Evolutionary conservation across 257 asterid genomes (phyloP).

Genomic region (Nicotiana otophora): DNA sequence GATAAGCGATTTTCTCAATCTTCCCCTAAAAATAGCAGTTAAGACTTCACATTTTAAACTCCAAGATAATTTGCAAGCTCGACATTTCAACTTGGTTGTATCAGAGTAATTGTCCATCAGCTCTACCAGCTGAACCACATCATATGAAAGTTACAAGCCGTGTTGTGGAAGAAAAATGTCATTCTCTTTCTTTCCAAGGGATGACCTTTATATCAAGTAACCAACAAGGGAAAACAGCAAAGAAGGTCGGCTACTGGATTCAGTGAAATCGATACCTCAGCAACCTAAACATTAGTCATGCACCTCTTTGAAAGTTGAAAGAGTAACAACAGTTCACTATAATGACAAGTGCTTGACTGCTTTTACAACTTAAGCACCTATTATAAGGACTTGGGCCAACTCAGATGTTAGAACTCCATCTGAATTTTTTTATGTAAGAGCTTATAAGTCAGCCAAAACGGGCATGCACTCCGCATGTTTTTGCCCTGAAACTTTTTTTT

Average conservation of each 20-base stretch:
- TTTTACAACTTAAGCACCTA: background rate
- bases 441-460: background rate
- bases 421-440: background rate
- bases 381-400: background rate
- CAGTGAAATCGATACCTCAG: background rate
- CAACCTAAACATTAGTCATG: background rate
- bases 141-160: background rate
- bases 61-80: background rate
- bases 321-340: background rate
- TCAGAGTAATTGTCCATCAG: background rate
- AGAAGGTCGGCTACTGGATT: background rate
- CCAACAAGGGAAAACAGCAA: background rate
- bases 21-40: background rate
- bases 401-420: background rate
- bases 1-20: background rate
- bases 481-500: background rate
- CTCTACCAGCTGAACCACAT: conserved; percentile 1
- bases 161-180: background rate
- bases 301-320: background rate
- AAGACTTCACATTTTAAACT: background rate
- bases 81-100: background rate
- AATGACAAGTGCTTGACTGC: background rate
- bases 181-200: background rate
- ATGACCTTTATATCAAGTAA: background rate
- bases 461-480: background rate